Percentiles rank a stretch among this genome's conserved stretches.
These are phyloP conservation scores for Podila clonocystis DNA, from an alignment of 192 early-diverging fungal species.

Conservation along the genomic window DNA sequence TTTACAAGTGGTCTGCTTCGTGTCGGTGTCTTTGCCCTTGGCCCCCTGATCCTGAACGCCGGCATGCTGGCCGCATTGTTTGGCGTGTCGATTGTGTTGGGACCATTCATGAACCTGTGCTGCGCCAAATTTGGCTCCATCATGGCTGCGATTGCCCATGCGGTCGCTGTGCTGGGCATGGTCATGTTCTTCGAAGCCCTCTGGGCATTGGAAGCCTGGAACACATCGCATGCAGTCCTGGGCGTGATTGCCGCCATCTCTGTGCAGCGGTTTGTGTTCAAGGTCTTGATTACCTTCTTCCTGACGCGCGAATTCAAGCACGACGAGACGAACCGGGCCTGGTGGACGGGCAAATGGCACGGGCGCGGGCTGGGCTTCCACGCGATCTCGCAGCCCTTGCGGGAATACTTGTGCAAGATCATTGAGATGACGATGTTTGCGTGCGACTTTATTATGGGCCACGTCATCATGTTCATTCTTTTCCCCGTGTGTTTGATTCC, in stretches of 20 bases:
- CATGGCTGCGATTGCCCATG: slow-evolving; percentile 74
- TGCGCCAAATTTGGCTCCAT: slow-evolving; percentile 77
- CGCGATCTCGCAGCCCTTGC: slow-evolving; percentile 75
- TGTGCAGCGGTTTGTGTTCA: slow-evolving; percentile 77
- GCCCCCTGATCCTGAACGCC: slow-evolving; percentile 76
- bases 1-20: slow-evolving; percentile 66
- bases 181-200: slow-evolving; percentile 71
- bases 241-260: slow-evolving; percentile 73
- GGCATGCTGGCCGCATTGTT: slow-evolving; percentile 70
- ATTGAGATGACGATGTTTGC: slow-evolving; percentile 87
- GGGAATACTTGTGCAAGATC: slow-evolving; percentile 86
- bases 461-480: slow-evolving; percentile 80
- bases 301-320: slow-evolving; percentile 86
- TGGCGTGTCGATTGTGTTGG: slow-evolving; percentile 71
- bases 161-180: slow-evolving; percentile 67
- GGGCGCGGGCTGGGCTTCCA: slow-evolving; percentile 72
- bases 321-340: slow-evolving; percentile 84
- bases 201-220: slow-evolving; percentile 77
- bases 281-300: slow-evolving; percentile 72
- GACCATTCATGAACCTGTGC: slow-evolving; percentile 68
- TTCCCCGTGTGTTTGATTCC: slow-evolving; percentile 77
- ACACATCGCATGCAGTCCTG: slow-evolving; percentile 67
- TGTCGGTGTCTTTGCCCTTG: slow-evolving; percentile 70
- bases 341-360: slow-evolving; percentile 90
- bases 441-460: slow-evolving; percentile 81